Evolutionary conservation across 2,329 filamentous ascomycete species (phyloP), one percentile per base, ranked within the genome.

Genomic region (Pestalotiopsis sp.): DNA sequence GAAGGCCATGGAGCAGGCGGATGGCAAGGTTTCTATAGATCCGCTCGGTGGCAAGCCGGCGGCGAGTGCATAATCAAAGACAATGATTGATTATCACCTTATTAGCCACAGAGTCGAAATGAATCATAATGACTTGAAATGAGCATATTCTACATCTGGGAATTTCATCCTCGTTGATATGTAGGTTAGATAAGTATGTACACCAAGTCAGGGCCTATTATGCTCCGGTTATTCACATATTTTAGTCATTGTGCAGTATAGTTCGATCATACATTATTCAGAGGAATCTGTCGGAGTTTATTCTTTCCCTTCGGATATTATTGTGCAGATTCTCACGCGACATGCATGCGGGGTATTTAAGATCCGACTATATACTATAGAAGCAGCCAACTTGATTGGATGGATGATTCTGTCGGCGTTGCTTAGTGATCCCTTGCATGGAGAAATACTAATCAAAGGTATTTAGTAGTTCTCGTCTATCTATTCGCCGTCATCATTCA

Each of bases 11-110:
- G 27, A 31, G 39, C 23, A n/a, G 11, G 45, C 20, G 17, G 58
- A 67, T 9, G 38, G n/a, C 17, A 60, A 67, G 49, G 39, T 56
- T 14, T n/a, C 17, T 20, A 4, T 67, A n/a, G 66, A 67, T 63
- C 66, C 59, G 12, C 3, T 63, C 4, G 41, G 57, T 25, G 66
- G 57, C 13, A 61, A 67, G 14, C 45, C n/a, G n/a, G 45, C 36
- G 4, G 59, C n/a, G 13, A 36, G 31, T 41, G 27, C 27, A 41
- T 39, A 1, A 17, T 27, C 13, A 17, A 13, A 9, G 27, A 36
- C 20, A 31, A 14, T 31, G 20, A 11, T 59, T 9, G 23, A 25
- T 13, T 5, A n/a, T 25, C 1, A 27, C 13, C 4, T 12, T 13
- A 27, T 4, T 17, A 59, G n/a, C 7, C 6, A 23, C 45, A 17